These are phyloP conservation scores for Aspergillus sp. DNA, from an alignment of 2,329 filamentous ascomycete species.

Conservation along the genomic window DNA sequence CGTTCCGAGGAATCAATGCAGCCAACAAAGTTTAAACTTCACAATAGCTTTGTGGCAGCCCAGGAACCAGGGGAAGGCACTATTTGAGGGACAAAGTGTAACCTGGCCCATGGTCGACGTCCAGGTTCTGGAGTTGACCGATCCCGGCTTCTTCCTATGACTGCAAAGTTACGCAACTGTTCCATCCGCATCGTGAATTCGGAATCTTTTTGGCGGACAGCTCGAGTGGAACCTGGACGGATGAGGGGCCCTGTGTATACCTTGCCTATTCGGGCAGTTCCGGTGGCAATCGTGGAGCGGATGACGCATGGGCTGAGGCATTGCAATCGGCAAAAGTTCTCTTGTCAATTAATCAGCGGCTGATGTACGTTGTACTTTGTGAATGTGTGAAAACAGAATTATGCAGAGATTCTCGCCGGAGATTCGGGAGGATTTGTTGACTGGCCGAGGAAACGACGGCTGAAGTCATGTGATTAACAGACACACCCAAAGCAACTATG, in stretches of 20 bases:
- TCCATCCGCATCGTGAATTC: background rate
- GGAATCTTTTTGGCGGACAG: background rate
- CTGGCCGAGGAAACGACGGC: too few relatives aligned
- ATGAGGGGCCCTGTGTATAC: background rate
- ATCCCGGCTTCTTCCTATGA: background rate
- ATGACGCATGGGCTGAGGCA: background rate
- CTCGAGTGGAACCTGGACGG: background rate
- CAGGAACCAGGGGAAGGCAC: background rate
- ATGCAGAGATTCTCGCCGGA: too few relatives aligned
- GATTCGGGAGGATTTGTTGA: too few relatives aligned
- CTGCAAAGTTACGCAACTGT: background rate
- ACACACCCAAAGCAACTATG: too few relatives aligned
- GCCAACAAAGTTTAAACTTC: background rate
- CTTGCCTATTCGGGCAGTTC: background rate
- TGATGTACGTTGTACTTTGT: background rate
- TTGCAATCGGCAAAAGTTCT: background rate
- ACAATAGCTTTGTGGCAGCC: background rate
- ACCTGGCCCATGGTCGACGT: background rate
- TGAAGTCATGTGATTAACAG: too few relatives aligned
- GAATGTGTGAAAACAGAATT: too few relatives aligned
- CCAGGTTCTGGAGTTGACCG: background rate
- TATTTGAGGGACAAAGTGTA: background rate
- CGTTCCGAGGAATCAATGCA: background rate
- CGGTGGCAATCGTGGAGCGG: background rate
- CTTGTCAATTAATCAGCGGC: too few relatives aligned